phyloP scores from a whole-genome alignment of 1,284 basidiomycete species.

The Sphaerobolus stellatus region DNA sequence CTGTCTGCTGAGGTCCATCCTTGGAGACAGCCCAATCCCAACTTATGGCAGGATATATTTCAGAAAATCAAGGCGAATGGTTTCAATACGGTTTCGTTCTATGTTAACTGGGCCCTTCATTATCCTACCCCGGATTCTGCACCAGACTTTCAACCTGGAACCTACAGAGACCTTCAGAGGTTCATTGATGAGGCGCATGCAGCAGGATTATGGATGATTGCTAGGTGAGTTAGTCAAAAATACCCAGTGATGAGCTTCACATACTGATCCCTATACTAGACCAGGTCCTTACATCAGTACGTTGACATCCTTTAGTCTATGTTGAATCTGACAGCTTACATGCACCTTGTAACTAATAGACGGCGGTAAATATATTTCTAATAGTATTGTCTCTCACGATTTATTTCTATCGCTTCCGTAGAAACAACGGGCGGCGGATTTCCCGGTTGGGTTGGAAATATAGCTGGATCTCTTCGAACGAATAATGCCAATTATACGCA shows the following conservation, averaged over 20 bases:
- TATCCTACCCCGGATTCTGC: slow-evolving; percentile 46
- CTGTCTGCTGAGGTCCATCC: slow-evolving; percentile 51
- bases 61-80: slow-evolving; percentile 60
- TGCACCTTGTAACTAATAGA: slow-evolving; percentile 19
- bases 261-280: slow-evolving; percentile 23
- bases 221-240: slow-evolving; percentile 31
- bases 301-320: slow-evolving; percentile 13
- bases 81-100: slow-evolving; percentile 58
- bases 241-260: neutral
- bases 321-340: slow-evolving; percentile 36
- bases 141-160: slow-evolving; percentile 48
- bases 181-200: slow-evolving; percentile 52
- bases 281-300: slow-evolving; percentile 53
- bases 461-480: slow-evolving; percentile 47
- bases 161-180: slow-evolving; percentile 50
- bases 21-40: slow-evolving; percentile 47
- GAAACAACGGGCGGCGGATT: slow-evolving; percentile 60
- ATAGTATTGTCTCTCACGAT: neutral
- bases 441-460: slow-evolving; percentile 52
- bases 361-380: slow-evolving; percentile 5
- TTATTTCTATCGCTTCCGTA: neutral
- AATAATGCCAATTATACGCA: slow-evolving; percentile 47
- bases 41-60: slow-evolving; percentile 56
- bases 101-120: slow-evolving; percentile 49
- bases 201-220: slow-evolving; percentile 56